Conservation (phyloP, 441 rosid species). For the Adansonia gregorii region DNA sequence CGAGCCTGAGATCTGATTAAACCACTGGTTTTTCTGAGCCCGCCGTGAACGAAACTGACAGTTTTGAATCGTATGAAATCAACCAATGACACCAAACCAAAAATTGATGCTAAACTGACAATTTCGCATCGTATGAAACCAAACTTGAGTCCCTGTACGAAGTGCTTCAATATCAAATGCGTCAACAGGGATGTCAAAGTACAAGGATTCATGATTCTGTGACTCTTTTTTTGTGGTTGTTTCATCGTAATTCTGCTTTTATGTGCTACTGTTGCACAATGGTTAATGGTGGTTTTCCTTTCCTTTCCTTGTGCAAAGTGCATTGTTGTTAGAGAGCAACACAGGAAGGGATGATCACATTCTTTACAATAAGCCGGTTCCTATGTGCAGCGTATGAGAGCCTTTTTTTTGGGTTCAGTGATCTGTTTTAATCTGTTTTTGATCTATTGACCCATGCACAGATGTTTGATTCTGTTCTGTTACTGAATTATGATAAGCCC, state of each 20-base stretch:
- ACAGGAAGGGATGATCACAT: conserved; percentile 92
- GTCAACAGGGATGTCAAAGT: conserved; percentile 83
- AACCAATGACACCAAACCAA: too few relatives aligned
- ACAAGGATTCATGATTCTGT: conserved; percentile 17
- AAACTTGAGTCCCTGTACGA: too few relatives aligned
- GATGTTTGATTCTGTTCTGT: neutral
- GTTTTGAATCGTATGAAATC: too few relatives aligned
- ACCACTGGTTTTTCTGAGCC: too few relatives aligned
- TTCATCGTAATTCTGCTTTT: neutral
- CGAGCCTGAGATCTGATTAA: too few relatives aligned
- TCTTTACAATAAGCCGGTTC: conserved; percentile 74
- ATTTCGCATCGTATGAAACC: too few relatives aligned
- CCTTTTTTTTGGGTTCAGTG: neutral
- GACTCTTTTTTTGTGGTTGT: neutral
- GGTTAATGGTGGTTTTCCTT: neutral
- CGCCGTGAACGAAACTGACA: too few relatives aligned
- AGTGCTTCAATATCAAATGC: too few relatives aligned
- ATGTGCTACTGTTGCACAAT: neutral
- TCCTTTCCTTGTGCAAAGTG: conserved; percentile 71
- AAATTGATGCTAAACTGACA: too few relatives aligned
- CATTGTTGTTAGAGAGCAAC: conserved; percentile 75
- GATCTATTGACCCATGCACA: neutral
- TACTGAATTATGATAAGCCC: too few relatives aligned
- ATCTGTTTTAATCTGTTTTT: neutral
- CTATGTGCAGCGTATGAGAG: conserved; percentile 46